These are phyloP conservation scores for Amoebophrya sp. DNA, from an alignment of 169 alveolate genomes.

Conservation along the genomic window DNA sequence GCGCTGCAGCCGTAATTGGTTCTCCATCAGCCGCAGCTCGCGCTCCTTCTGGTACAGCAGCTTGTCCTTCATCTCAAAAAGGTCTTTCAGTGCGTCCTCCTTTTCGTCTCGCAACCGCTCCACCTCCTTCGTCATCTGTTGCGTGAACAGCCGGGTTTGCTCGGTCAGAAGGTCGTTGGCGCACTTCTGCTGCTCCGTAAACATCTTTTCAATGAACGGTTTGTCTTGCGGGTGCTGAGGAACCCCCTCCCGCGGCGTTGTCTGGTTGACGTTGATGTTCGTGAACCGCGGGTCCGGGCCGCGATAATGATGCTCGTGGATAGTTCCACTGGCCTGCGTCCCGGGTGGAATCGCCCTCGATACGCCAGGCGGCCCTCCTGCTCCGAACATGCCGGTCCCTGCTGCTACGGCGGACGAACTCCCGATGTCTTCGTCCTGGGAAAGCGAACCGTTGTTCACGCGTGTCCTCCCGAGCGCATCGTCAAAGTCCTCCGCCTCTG, in stretches of 20 bases:
- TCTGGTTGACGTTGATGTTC: not conserved
- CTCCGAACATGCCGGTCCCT: no score
- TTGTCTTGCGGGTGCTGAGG: not conserved
- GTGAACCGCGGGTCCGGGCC: not conserved
- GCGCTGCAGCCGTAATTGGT: not conserved
- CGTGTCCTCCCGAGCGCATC: no score
- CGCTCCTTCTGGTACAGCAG: not conserved
- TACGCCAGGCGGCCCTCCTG: no score
- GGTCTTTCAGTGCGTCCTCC: not conserved
- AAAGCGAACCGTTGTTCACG: no score
- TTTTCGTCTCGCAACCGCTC: not conserved
- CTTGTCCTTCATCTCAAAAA: conserved; percentile 1
- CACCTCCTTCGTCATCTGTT: not conserved
- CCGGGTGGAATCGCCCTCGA: no score
- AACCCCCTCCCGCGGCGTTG: not conserved
- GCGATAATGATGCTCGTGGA: no score
- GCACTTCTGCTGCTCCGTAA: conserved; percentile 12
- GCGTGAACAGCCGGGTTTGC: not conserved
- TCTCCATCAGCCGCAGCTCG: not conserved
- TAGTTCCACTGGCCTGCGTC: no score
- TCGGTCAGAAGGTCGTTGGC: not conserved
- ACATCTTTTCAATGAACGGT: not conserved
- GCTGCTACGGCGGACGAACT: no score
- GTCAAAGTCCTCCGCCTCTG: no score
- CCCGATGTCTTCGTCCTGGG: no score